phyloP scores from a whole-genome alignment of 2,329 filamentous ascomycete species.

The Beauveria medogensis region DNA sequence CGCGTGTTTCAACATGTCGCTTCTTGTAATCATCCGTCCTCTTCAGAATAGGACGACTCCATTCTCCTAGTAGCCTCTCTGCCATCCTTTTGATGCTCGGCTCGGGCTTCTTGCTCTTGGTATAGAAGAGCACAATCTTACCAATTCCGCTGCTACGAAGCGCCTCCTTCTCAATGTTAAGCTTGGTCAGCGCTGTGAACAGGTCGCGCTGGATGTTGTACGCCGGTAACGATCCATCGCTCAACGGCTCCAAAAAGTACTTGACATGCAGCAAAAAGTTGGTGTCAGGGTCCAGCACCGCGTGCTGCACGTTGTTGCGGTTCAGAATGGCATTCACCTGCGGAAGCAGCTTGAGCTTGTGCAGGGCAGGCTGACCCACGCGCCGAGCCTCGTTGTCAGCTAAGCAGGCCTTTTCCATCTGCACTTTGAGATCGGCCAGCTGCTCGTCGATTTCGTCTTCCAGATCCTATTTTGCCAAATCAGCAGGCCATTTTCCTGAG shows the following conservation, averaged over 20 bases:
- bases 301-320: constrained; percentile 75
- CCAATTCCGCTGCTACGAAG: constrained; percentile 88
- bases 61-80: constrained; percentile 85
- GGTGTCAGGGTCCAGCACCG: constrained; percentile 86
- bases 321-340: constrained; percentile 84
- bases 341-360: constrained; percentile 90
- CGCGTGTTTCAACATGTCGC: constrained; percentile 56
- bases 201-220: constrained; percentile 97
- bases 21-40: constrained; percentile 93
- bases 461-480: constrained; percentile 54
- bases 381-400: constrained; percentile 77
- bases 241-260: constrained; percentile 93
- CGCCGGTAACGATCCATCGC: constrained; percentile 86
- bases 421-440: constrained; percentile 76
- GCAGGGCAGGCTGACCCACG: constrained; percentile 70
- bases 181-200: constrained; percentile 67
- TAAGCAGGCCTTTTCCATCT: constrained; percentile 86
- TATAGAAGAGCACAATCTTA: constrained; percentile 95
- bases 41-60: constrained; percentile 90
- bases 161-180: constrained; percentile 86
- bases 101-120: constrained; percentile 85
- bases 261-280: constrained; percentile 92
- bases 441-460: constrained; percentile 86
- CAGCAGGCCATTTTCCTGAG: constrained; percentile 12
- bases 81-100: constrained; percentile 86